Base-by-base conservation (phyloP, 2,329 filamentous ascomycete genomes). In the Aspergillus ochraceoroseus region DNA sequence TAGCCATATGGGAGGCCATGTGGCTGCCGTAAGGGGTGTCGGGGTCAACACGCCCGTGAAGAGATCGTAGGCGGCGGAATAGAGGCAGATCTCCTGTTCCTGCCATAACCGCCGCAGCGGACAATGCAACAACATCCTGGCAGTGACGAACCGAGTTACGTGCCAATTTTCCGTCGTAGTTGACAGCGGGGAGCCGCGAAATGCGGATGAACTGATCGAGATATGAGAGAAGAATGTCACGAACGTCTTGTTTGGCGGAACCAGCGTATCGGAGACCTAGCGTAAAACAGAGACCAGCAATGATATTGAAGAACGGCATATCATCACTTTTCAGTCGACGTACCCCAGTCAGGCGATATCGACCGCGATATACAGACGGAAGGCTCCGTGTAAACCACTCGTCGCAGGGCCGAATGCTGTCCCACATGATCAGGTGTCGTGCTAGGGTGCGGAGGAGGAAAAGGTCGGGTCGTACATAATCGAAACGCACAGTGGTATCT, bases 1-100 rank as follows among this genome's bases (percentile, higher is more conserved):
- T 83, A 1, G 92, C 90, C 61, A 95, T 81, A 59, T 98, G 92
- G 5, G 86, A 81, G 4, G 92, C 92, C 53, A 98, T 77, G 59
- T 98, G 90, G 39, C 87, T 95, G 31, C 92, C 92, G 57, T 95
- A 98, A 0, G 89, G 83, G 0, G 84, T 90, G 25, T 92, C 86
- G 1, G 77, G 70, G 43, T 95, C 85, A 38, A 89, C 81, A 11
- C 89, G 82, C 14, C 89, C 90, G 61, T 98, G 94, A 26, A 98
- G 76, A 11, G 85, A 80, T 11, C 92, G 83, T 20, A 98, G 74
- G 9, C 90, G 82, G 14, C 92, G 82, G 54, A 96, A 84, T 1
- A 95, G 82, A 2, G 78, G 69, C 13, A 98, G 70, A 58, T 98
- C 94, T 26, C 94, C 92, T 0, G 88, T 95, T 18, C 92, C 92